Conservation (phyloP, 257 asterid genomes). For the Datura wrightii region DNA sequence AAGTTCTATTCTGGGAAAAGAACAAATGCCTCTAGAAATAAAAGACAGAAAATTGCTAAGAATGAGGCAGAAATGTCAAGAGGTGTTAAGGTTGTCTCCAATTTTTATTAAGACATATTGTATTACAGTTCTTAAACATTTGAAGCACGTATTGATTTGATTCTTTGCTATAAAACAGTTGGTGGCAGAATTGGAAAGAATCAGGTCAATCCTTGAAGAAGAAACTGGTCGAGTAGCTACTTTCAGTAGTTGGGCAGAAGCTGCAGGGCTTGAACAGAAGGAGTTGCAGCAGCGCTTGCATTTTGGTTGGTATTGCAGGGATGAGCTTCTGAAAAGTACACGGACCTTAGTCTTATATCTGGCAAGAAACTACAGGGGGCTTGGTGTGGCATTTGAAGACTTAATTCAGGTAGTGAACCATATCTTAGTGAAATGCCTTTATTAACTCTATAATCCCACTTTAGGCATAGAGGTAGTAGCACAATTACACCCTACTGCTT, state of each 20-base stretch:
- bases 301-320: conserved; percentile 83
- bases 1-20: conserved; percentile 41
- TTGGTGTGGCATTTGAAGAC: conserved; percentile 85
- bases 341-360: conserved; percentile 69
- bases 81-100: conserved; percentile 79
- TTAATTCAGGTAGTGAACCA: conserved; percentile 66
- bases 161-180: conserved; percentile 51
- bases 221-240: conserved; percentile 63
- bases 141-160: conserved; percentile 33
- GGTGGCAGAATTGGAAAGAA: conserved; percentile 74
- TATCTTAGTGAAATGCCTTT: conserved; percentile 7
- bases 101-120: conserved; percentile 28
- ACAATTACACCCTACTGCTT: not conserved
- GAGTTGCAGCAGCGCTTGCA: conserved; percentile 64
- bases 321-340: conserved; percentile 79
- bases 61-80: conserved; percentile 79
- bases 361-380: conserved; percentile 79
- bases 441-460: conserved; percentile 10
- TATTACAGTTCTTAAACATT: conserved; percentile 34
- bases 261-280: conserved; percentile 65
- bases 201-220: conserved; percentile 56
- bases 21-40: conserved; percentile 45
- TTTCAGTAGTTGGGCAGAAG: conserved; percentile 78
- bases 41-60: conserved; percentile 55
- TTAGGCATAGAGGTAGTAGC: conserved; percentile 15